Percentiles rank a stretch among this genome's conserved stretches.
These are phyloP conservation scores for Kitagawia praeruptora DNA, from an alignment of 129 eudicot genomes.

Conservation along the genomic window DNA sequence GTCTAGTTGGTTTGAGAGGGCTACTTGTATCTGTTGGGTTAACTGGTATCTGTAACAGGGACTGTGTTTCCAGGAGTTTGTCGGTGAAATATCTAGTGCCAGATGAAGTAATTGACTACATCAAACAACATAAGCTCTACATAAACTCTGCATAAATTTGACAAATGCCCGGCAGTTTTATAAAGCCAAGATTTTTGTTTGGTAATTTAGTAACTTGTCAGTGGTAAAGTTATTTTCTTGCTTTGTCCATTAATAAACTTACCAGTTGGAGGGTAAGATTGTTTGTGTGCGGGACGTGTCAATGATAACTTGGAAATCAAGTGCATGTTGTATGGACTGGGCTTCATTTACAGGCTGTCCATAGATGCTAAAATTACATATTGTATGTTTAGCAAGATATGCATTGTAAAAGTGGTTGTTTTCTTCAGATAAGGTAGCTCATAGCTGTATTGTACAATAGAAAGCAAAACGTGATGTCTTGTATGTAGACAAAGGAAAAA, in stretches of 20 bases:
- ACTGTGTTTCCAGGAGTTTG: slow-evolving; percentile 67
- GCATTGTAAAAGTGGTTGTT: not conserved
- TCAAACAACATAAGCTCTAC: slow-evolving; percentile 47
- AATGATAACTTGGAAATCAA: not conserved
- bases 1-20: not conserved
- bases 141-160: slow-evolving; percentile 6
- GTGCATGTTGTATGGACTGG: not conserved
- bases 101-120: slow-evolving; percentile 76
- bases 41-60: slow-evolving; percentile 30
- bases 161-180: not conserved
- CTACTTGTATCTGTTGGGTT: not conserved
- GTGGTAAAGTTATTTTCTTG: not conserved
- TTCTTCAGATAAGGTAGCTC: not conserved
- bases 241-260: not conserved
- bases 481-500: not conserved
- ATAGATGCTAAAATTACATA: not conserved
- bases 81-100: slow-evolving; percentile 76
- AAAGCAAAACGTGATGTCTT: not conserved
- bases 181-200: not conserved
- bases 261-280: not conserved
- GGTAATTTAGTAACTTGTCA: not conserved
- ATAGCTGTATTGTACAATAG: not conserved
- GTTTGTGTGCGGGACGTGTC: not conserved
- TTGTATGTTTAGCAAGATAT: not conserved
- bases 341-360: not conserved